phyloP scores from a whole-genome alignment of 2,329 filamentous ascomycete genomes.

The Trichoderma sp. region DNA sequence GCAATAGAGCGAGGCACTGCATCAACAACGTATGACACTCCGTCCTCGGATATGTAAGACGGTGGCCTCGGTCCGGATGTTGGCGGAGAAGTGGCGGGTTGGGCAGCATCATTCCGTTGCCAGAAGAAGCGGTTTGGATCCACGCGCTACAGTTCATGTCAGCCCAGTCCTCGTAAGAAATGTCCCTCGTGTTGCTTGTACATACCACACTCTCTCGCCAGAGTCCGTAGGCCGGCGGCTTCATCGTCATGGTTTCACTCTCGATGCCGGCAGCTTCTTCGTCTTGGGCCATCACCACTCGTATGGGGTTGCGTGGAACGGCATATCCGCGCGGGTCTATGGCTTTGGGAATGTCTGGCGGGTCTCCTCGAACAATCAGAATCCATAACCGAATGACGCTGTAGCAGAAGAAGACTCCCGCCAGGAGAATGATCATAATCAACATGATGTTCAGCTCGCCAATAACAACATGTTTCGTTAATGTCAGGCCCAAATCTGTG shows the following conservation, averaged over 20 bases:
- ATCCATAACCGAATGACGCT: conserved; percentile 71
- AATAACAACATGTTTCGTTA: conserved; percentile 60
- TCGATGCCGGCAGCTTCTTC: conserved; percentile 63
- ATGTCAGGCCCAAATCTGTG: conserved; percentile 68
- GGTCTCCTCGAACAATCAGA: conserved; percentile 51
- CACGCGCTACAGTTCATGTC: conserved; percentile 52
- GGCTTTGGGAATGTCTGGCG: conserved; percentile 34
- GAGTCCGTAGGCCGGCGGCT: conserved; percentile 80
- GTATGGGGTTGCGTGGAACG: conserved; percentile 70
- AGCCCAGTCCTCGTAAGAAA: background rate
- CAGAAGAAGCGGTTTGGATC: conserved; percentile 80
- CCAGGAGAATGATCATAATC: conserved; percentile 70
- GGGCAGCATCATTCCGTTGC: conserved; percentile 58
- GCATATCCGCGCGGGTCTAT: conserved; percentile 62
- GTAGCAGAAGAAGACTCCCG: conserved; percentile 78
- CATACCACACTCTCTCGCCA: conserved; percentile 80
- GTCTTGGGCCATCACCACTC: conserved; percentile 69
- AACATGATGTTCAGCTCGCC: conserved; percentile 77
- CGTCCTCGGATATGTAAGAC: conserved; percentile 73
- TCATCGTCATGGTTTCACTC: conserved; percentile 53
- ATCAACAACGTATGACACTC: conserved; percentile 68
- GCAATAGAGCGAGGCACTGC: conserved; percentile 58
- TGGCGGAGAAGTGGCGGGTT: conserved; percentile 25
- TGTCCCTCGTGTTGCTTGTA: conserved; percentile 25
- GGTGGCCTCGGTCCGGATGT: conserved; percentile 56